Evolutionary conservation across 306 rosid species (phyloP), one percentile per base, ranked within the genome.

Genomic region (Prunus armeniaca): DNA sequence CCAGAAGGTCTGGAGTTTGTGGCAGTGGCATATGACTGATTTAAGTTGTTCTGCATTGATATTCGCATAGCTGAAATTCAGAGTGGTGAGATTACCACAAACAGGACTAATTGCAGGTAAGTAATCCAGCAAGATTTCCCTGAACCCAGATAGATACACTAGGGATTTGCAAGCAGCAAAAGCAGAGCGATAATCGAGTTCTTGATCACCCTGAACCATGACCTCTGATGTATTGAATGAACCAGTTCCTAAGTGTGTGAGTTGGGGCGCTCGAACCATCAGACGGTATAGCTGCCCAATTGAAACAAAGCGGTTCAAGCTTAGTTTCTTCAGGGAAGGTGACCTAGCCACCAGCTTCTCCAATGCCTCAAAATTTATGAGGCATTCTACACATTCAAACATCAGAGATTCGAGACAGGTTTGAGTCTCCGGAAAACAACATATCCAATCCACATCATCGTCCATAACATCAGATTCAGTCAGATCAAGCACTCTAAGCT

Each of bases 71-170:
- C 97, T 93, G 50, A 93, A 88, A 77, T 93, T 88, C 84, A 93
- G 80, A 6, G 90, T 82, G 10, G 93, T 86, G 22, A 93, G 91
- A 77, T 89, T 91, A 0, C 89, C 75, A 13, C 97, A 93, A 25
- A 88, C 92, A 0, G 95, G 96, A 80, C 78, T 81, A 66, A 91
- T 85, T 2, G 85, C 81, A 14, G 93, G 90, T 2, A 93, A 82
- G 79, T 87, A 85, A 65, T 89, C 91, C 0, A 89, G 74, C 56
- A 52, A 67, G 57, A 87, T 87, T 2, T 91, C 93, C 85, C 89
- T 84, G 81, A 93, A 93, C 60, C 98, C 97, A n/a, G 98, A 93
- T 3, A 93, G 89, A 80, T 96, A 89, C 66, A 89, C 88, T 83
- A 93, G 80, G 10, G 97, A 93, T 71, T 78, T 93, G 80, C 97